Evolutionary conservation across 2,329 filamentous ascomycete genomes (phyloP).

Genomic region (Aspergillus aculeatus): DNA sequence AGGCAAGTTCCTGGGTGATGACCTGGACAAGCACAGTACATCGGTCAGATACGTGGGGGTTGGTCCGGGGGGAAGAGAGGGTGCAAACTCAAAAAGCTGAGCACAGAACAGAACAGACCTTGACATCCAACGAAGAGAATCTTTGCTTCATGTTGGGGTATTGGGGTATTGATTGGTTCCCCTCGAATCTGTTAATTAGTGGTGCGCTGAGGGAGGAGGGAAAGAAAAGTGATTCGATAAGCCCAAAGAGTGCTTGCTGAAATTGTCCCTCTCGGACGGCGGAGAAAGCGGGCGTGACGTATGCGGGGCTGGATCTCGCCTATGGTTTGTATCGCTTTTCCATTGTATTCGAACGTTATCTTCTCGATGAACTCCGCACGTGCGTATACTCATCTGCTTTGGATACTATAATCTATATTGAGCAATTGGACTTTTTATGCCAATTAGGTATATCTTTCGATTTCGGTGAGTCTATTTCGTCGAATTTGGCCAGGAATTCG

Average conservation of each 20-base stretch:
- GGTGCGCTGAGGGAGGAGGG: constrained; percentile 4
- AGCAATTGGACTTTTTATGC: too few species aligned
- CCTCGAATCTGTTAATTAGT: constrained; percentile 1
- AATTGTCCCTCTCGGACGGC: neutral
- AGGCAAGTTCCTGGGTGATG: constrained; percentile 88
- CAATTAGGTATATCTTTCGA: too few species aligned
- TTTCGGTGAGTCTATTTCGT: neutral
- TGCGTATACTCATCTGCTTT: neutral
- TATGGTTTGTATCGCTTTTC: constrained; percentile 9
- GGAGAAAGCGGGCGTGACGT: constrained; percentile 31
- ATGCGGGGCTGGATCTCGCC: constrained; percentile 34
- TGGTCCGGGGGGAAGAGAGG: neutral
- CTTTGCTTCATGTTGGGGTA: constrained; percentile 55
- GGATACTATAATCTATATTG: too few species aligned
- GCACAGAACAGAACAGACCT: constrained; percentile 39
- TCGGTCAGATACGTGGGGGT: constrained; percentile 1
- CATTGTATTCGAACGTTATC: constrained; percentile 8
- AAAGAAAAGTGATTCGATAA: neutral
- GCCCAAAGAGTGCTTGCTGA: constrained; percentile 18
- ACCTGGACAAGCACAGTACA: constrained; percentile 56
- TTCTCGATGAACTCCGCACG: neutral
- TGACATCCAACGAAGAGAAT: constrained; percentile 59
- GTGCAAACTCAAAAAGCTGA: neutral
- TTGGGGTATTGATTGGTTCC: constrained; percentile 16
- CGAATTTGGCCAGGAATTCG: neutral